Evolutionary conservation across 164 flowering plant species (phyloP).

Genomic region (Berberis thunbergii): DNA sequence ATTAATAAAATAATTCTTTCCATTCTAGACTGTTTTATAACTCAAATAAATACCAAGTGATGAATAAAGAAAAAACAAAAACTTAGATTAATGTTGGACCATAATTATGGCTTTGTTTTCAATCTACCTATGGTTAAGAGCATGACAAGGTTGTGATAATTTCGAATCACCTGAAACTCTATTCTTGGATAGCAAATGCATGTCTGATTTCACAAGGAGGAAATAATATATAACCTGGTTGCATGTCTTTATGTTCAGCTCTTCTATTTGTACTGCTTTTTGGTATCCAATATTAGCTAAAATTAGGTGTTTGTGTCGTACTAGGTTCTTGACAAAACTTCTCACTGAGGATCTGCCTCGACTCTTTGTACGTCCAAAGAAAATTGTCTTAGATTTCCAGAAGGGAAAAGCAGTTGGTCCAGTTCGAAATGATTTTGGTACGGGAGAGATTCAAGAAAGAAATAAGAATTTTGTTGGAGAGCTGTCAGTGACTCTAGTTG

Average conservation of each 20-base stretch:
- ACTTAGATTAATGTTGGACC: too few relatives aligned
- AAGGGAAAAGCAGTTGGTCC: constrained; percentile 89
- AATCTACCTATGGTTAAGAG: too few relatives aligned
- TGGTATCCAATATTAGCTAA: not conserved
- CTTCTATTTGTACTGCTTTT: not conserved
- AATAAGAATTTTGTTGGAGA: constrained; percentile 88
- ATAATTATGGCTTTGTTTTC: too few relatives aligned
- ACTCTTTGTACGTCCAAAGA: constrained; percentile 90
- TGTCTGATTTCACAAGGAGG: too few relatives aligned
- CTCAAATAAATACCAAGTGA: too few relatives aligned
- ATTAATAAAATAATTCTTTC: too few relatives aligned
- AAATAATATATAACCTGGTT: too few relatives aligned
- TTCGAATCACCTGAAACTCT: too few relatives aligned
- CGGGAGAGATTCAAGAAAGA: constrained; percentile 69
- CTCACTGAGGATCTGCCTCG: constrained; percentile 95
- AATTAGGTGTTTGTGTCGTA: constrained; percentile 1
- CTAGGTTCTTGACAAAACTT: constrained; percentile 91
- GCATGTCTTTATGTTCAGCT: not conserved
- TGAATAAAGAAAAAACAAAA: too few relatives aligned
- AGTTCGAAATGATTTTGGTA: constrained; percentile 39
- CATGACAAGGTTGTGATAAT: too few relatives aligned
- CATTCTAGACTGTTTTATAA: too few relatives aligned
- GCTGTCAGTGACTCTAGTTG: constrained; percentile 88
- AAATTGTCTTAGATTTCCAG: constrained; percentile 88
- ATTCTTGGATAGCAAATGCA: too few relatives aligned